These are phyloP conservation scores for Umbelopsis ramanniana DNA, from an alignment of 192 early-diverging fungal genomes.

Conservation along the genomic window DNA sequence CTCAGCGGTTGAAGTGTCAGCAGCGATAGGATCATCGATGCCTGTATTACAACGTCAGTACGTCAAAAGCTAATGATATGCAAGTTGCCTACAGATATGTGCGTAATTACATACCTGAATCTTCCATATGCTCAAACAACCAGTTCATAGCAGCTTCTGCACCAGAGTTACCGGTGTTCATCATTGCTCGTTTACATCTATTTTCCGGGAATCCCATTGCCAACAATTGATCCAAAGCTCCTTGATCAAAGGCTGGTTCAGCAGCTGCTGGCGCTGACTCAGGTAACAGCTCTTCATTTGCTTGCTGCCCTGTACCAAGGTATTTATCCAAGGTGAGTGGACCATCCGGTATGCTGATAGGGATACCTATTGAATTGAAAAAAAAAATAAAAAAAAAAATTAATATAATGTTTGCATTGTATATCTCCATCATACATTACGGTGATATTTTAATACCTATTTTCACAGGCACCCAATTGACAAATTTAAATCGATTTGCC, in stretches of 20 bases:
- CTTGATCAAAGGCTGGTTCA: conserved; percentile 64
- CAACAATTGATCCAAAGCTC: conserved; percentile 77
- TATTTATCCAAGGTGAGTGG: conserved; percentile 70
- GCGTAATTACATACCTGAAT: conserved; percentile 61
- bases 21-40: conserved; percentile 73
- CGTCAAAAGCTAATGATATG: neutral
- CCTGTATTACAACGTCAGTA: conserved; percentile 43
- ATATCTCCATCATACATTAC: neutral
- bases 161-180: conserved; percentile 79
- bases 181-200: conserved; percentile 82
- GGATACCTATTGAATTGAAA: conserved; percentile 46
- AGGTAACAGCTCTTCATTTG: conserved; percentile 76
- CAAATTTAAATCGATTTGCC: conserved; percentile 72
- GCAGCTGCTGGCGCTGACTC: conserved; percentile 55
- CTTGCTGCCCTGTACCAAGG: conserved; percentile 66
- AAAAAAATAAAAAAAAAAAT: neutral
- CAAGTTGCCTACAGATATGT: neutral
- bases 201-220: conserved; percentile 93
- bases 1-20: conserved; percentile 31
- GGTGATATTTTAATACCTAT: conserved; percentile 41
- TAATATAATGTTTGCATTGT: no score
- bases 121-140: conserved; percentile 98
- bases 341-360: conserved; percentile 58
- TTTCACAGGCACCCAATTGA: conserved; percentile 83
- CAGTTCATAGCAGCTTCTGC: conserved; percentile 91